Base-by-base conservation (phyloP, 495 filamentous ascomycete genomes). In the Pyrenula aspistea region DNA sequence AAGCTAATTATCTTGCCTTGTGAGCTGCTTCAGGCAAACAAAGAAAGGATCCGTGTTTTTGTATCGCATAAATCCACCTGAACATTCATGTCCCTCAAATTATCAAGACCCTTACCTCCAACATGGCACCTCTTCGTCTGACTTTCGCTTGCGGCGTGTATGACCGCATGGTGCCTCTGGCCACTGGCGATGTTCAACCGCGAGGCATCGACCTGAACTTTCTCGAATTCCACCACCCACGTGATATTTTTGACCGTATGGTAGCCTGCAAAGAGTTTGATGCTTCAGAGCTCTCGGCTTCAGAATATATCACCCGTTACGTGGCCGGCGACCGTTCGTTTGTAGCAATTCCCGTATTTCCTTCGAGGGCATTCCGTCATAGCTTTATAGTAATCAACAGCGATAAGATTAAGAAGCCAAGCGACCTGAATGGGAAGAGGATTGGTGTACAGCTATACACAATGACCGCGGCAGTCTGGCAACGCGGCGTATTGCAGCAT, bases 381-480 rank as follows among this genome's bases (percentile, higher is more conserved):
- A 51, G 60, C n/a, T 70, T 60, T 64, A 72, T 74, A 51, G 61
- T 49, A 51, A 60, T 74, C 42, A 74, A 74, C 59, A 63, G 53
- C 19, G 49, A 62, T 54, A 61, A 48, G 12, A 57, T 74, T 51
- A 65, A 65, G 53, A 57, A 61, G 21, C 68, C 69, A 12, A 54
- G 55, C 23, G 71, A 74, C 59, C 54, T 74, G n/a, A 67, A 70
- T 49, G 69, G 69, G 2, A 71, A 73, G 58, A 62, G 56, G 24
- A 65, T 74, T 20, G 70, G 71, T 19, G 67, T 74, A 0, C 71
- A 67, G 59, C 25, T 67, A 20, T 74, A 74, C 60, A 69, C 66
- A 25, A 71, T 74, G 71, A 74, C 71, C 0, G 71, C 69, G 4
- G 71, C 68, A 1, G 71, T 74, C 0, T 74, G 68, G 65, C 64